These are phyloP conservation scores for Cinnamomum chago DNA, from an alignment of 164 flowering plant genomes.

Conservation along the genomic window DNA sequence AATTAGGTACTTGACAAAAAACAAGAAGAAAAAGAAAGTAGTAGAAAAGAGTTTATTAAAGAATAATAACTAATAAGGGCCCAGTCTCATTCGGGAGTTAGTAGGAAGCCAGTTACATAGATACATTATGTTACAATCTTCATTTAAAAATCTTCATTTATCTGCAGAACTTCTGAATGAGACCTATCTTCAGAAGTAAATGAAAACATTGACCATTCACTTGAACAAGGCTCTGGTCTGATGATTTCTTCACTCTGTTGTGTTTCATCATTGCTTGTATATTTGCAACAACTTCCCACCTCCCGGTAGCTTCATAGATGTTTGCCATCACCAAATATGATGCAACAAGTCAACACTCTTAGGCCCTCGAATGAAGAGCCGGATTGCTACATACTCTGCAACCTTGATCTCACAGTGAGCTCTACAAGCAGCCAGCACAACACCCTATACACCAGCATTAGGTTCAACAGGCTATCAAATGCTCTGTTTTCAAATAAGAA, in stretches of 20 bases:
- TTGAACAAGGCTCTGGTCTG: too few species aligned
- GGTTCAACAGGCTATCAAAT: constrained; percentile 55
- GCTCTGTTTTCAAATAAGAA: too few species aligned
- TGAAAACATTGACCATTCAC: constrained; percentile 36
- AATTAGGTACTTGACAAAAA: too few species aligned
- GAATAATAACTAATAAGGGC: too few species aligned
- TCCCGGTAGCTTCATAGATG: constrained; percentile 49
- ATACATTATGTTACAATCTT: too few species aligned
- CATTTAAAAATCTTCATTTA: too few species aligned
- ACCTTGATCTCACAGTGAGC: constrained; percentile 38
- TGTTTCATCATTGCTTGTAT: constrained; percentile 44
- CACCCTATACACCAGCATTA: constrained; percentile 58
- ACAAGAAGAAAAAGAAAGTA: too few species aligned
- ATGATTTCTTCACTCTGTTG: constrained; percentile 38
- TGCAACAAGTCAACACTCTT: constrained; percentile 41
- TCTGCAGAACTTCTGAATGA: constrained; percentile 29
- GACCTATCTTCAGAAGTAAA: constrained; percentile 53
- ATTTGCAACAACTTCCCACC: constrained; percentile 47
- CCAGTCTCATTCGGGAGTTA: too few species aligned
- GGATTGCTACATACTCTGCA: constrained; percentile 38
- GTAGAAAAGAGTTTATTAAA: too few species aligned
- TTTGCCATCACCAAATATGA: too few species aligned
- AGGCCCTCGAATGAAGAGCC: constrained; percentile 43
- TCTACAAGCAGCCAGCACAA: constrained; percentile 56
- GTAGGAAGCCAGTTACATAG: too few species aligned